Conservation (phyloP, 2,329 filamentous ascomycete genomes). For the Dothidotthia symphoricarpi region DNA sequence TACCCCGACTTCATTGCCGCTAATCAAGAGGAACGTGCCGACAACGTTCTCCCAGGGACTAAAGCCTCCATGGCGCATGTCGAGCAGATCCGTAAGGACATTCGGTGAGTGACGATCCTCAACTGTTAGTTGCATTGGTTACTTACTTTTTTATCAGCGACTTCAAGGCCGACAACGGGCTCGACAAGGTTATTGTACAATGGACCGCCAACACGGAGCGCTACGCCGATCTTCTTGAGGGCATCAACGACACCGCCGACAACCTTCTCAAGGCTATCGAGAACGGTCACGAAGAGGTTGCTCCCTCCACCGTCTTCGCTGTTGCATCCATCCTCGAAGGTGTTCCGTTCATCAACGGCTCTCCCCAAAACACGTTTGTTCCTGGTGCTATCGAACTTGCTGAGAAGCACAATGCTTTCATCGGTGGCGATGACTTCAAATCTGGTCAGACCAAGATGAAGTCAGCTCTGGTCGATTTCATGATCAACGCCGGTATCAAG, state of each 20-base stretch:
- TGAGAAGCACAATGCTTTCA: slow-evolving; percentile 81
- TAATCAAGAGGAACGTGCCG: slow-evolving; percentile 94
- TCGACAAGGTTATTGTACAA: slow-evolving; percentile 95
- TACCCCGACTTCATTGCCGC: slow-evolving; percentile 99
- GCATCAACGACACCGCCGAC: slow-evolving; percentile 94
- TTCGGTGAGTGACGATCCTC: slow-evolving; percentile 58
- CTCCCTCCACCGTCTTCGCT: slow-evolving; percentile 93
- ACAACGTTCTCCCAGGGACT: slow-evolving; percentile 80
- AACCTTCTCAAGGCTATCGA: slow-evolving; percentile 89
- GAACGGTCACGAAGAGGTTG: slow-evolving; percentile 81
- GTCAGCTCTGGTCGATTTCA: slow-evolving; percentile 94
- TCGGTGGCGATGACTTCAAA: slow-evolving; percentile 99
- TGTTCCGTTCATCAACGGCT: slow-evolving; percentile 96
- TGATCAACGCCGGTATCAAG: slow-evolving; percentile 98
- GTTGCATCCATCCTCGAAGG: slow-evolving; percentile 90
- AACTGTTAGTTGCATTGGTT: too few species aligned
- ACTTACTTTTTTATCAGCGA: slow-evolving; percentile 53
- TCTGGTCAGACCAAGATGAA: slow-evolving; percentile 99
- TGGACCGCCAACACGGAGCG: slow-evolving; percentile 99
- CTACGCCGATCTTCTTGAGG: slow-evolving; percentile 81
- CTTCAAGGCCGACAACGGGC: slow-evolving; percentile 79
- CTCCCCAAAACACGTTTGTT: slow-evolving; percentile 98
- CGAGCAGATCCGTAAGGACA: slow-evolving; percentile 88
- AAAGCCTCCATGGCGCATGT: slow-evolving; percentile 87
- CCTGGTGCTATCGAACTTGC: slow-evolving; percentile 88